A percentile compares a stretch with the other conserved stretches of the same genome.
These are phyloP conservation scores for Lophiotrema nucula DNA, from an alignment of 495 filamentous ascomycete species.

Conservation along the genomic window DNA sequence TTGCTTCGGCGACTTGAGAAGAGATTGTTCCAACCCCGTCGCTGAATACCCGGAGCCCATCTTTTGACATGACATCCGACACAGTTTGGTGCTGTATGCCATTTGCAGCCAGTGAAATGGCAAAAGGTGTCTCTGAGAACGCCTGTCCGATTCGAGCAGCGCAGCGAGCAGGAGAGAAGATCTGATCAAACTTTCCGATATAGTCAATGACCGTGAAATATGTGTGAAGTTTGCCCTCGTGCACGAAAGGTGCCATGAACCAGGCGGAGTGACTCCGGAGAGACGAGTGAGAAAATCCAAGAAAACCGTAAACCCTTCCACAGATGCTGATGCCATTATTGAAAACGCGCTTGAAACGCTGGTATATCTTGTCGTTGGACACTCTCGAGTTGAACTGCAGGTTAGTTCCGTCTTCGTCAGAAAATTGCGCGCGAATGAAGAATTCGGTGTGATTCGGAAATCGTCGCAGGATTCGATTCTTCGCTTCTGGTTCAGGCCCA, in stretches of 20 bases:
- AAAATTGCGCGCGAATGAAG: constrained; percentile 70
- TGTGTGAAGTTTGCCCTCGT: constrained; percentile 46
- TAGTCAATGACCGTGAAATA: constrained; percentile 54
- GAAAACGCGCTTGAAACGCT: constrained; percentile 60
- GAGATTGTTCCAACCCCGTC: constrained; percentile 78
- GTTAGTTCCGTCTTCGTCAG: constrained; percentile 68
- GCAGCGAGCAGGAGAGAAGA: constrained; percentile 68
- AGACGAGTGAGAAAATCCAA: constrained; percentile 82
- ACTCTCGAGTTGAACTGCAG: constrained; percentile 57
- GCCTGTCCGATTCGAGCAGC: constrained; percentile 82
- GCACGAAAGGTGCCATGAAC: constrained; percentile 70
- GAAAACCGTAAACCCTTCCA: constrained; percentile 62
- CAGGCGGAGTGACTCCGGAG: constrained; percentile 66
- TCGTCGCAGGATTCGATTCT: constrained; percentile 72
- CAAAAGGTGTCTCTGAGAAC: constrained; percentile 69
- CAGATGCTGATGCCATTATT: constrained; percentile 58
- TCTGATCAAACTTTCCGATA: constrained; percentile 64
- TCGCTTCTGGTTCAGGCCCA: constrained; percentile 67
- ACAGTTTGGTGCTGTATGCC: not conserved
- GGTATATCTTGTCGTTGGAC: constrained; percentile 53
- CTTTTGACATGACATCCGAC: not conserved
- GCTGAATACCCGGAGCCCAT: constrained; percentile 58
- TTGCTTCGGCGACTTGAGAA: not conserved
- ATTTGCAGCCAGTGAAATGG: constrained; percentile 48
- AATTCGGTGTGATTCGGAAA: constrained; percentile 61